Percentiles rank a stretch among this genome's conserved stretches.
Evolutionary conservation across 1,284 basidiomycete species (phyloP).

Genomic region (Veloboletus limbatus): DNA sequence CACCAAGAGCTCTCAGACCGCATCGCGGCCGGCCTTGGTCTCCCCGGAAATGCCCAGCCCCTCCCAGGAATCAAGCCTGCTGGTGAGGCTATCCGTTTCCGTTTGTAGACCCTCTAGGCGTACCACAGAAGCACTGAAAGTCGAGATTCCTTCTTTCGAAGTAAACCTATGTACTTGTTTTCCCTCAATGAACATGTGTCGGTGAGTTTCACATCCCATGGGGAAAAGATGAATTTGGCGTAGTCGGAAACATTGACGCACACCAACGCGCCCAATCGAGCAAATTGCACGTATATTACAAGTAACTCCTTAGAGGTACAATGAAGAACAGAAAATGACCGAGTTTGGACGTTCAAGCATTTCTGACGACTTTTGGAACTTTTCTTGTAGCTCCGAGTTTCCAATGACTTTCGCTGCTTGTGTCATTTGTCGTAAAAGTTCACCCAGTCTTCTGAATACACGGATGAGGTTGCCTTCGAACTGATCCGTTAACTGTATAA

Average conservation of each 20-base stretch:
- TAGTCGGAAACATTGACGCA: not conserved
- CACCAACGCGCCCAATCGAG: too few relatives aligned
- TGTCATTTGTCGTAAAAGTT: constrained; percentile 94
- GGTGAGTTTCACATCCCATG: too few relatives aligned
- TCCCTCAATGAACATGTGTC: too few relatives aligned
- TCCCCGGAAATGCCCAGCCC: constrained; percentile 54
- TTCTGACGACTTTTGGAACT: constrained; percentile 85
- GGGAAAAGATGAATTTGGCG: too few relatives aligned
- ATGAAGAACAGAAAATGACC: constrained; percentile 90
- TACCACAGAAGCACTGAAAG: too few relatives aligned
- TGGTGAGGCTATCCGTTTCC: constrained; percentile 54
- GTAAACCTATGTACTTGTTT: too few relatives aligned
- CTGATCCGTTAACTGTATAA: constrained; percentile 80
- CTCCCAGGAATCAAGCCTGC: constrained; percentile 60
- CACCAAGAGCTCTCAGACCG: constrained; percentile 70
- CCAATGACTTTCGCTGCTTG: constrained; percentile 95
- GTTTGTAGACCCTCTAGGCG: too few relatives aligned
- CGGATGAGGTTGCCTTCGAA: constrained; percentile 96
- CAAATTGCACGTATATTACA: not conserved
- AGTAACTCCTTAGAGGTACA: constrained; percentile 49
- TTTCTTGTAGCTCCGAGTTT: constrained; percentile 88
- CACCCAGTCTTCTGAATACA: constrained; percentile 90
- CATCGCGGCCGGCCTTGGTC: constrained; percentile 70
- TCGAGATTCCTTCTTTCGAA: too few relatives aligned
- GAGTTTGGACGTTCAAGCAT: constrained; percentile 91